Conservation (phyloP, 2,329 filamentous ascomycete species). For the Huntiella savannae region DNA sequence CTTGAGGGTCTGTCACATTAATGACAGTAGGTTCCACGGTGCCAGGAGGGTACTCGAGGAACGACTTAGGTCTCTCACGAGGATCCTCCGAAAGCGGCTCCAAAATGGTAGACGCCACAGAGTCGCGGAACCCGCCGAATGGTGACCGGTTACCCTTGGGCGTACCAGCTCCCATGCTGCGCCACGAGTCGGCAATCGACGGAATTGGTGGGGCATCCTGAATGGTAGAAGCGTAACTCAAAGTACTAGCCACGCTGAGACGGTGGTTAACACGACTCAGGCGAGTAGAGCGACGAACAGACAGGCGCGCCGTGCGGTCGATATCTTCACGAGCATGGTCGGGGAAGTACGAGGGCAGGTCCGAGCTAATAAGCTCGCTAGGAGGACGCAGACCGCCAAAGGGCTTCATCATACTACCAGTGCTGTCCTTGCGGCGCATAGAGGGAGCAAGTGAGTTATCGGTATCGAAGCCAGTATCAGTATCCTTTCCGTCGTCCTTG, state of each 20-base stretch:
- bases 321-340: constrained; percentile 88
- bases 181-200: constrained; percentile 86
- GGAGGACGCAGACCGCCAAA: constrained; percentile 88
- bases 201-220: constrained; percentile 89
- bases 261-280: constrained; percentile 85
- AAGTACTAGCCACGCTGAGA: constrained; percentile 79
- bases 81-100: constrained; percentile 86
- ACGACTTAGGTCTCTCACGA: constrained; percentile 69
- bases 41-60: constrained; percentile 72
- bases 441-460: constrained; percentile 28
- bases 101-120: constrained; percentile 71
- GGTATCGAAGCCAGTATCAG: constrained; percentile 16
- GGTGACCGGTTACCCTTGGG: constrained; percentile 23
- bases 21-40: constrained; percentile 48
- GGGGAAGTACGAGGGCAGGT: constrained; percentile 92
- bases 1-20: constrained; percentile 60
- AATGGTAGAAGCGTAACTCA: constrained; percentile 81
- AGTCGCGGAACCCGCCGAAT: constrained; percentile 55
- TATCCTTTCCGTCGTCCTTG: constrained; percentile 15
- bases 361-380: constrained; percentile 91
- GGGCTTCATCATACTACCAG: constrained; percentile 37
- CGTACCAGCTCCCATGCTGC: constrained; percentile 25
- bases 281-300: constrained; percentile 73
- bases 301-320: constrained; percentile 84
- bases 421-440: constrained; percentile 25